Percentiles rank a stretch among this genome's conserved stretches.
Conservation (phyloP, 352 stramenopile genomes). For the Phytophthora ohioensis region DNA sequence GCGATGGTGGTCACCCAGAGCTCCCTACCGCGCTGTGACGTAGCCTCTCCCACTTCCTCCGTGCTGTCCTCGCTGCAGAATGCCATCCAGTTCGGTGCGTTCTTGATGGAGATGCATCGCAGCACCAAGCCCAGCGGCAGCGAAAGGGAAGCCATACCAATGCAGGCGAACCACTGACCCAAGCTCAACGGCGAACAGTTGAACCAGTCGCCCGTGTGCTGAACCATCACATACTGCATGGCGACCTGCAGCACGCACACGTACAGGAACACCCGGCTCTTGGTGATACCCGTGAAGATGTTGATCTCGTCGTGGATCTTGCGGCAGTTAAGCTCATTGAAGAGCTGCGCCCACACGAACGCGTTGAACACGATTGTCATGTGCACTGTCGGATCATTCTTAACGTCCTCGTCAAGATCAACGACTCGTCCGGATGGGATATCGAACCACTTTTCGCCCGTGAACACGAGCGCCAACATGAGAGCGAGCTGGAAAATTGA, state of each 20-base stretch:
- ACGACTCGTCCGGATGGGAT: conserved; percentile 49
- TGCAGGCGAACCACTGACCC: conserved; percentile 64
- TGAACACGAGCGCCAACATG: conserved; percentile 87
- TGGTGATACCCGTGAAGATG: conserved; percentile 92
- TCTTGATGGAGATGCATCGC: conserved; percentile 63
- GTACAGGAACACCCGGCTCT: conserved; percentile 93
- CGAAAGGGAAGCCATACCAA: conserved; percentile 59
- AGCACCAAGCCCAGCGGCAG: conserved; percentile 61
- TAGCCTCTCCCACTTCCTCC: conserved; percentile 27
- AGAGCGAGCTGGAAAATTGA: conserved; percentile 92
- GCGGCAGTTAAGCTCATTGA: conserved; percentile 76
- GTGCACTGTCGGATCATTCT: conserved; percentile 82
- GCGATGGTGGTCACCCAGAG: conserved; percentile 65
- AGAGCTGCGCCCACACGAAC: conserved; percentile 97
- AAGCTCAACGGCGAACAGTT: conserved; percentile 58
- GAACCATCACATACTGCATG: conserved; percentile 95
- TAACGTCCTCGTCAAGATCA: conserved; percentile 56
- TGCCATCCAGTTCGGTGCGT: conserved; percentile 67
- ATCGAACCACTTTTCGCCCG: conserved; percentile 60
- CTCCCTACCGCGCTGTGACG: conserved; percentile 46
- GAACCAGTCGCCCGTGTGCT: conserved; percentile 89
- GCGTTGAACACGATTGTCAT: conserved; percentile 98
- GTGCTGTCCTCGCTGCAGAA: conserved; percentile 50
- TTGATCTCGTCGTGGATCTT: conserved; percentile 96
- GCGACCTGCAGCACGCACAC: conserved; percentile 92